Evolutionary conservation across 495 filamentous ascomycete genomes (phyloP).

Genomic region (Aspergillus nidulans): DNA sequence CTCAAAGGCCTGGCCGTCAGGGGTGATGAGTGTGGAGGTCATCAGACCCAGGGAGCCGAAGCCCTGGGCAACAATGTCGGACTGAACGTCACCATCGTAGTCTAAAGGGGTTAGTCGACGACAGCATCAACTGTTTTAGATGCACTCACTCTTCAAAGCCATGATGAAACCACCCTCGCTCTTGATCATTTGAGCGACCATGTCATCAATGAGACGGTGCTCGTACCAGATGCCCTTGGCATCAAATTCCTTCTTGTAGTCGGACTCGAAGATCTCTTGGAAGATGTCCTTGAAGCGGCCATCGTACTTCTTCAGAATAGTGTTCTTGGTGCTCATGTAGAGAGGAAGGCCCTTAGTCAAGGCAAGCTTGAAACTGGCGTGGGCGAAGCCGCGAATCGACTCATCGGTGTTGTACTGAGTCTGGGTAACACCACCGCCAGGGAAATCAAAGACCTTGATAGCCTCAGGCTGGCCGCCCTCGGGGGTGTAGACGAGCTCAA

Average conservation of each 20-base stretch:
- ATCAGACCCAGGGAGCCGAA: slow-evolving; percentile 97
- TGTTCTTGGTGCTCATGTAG: slow-evolving; percentile 99
- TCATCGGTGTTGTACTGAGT: slow-evolving; percentile 98
- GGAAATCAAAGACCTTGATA: slow-evolving; percentile 88
- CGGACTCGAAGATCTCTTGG: slow-evolving; percentile 86
- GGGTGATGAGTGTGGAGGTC: slow-evolving; percentile 95
- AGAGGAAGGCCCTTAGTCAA: slow-evolving; percentile 79
- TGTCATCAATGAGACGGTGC: slow-evolving; percentile 98
- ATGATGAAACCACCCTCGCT: slow-evolving; percentile 91
- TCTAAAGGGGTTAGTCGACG: slow-evolving; percentile 43
- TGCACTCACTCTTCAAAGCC: slow-evolving; percentile 83
- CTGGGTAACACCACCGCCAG: slow-evolving; percentile 81
- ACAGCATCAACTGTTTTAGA: too few species aligned
- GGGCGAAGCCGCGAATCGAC: slow-evolving; percentile 89
- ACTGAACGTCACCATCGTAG: slow-evolving; percentile 99
- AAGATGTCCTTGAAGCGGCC: slow-evolving; percentile 99
- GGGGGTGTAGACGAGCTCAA: slow-evolving; percentile 92
- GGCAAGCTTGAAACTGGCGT: slow-evolving; percentile 92
- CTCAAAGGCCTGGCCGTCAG: slow-evolving; percentile 92
- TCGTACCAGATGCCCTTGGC: slow-evolving; percentile 96
- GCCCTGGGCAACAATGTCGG: slow-evolving; percentile 95
- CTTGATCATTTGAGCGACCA: slow-evolving; percentile 99
- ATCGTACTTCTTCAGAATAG: slow-evolving; percentile 98
- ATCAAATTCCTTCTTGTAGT: slow-evolving; percentile 85
- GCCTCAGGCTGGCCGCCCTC: slow-evolving; percentile 73